Base-by-base conservation (phyloP, 148 eudicot genomes). In the Mesembryanthemum crystallinum region DNA sequence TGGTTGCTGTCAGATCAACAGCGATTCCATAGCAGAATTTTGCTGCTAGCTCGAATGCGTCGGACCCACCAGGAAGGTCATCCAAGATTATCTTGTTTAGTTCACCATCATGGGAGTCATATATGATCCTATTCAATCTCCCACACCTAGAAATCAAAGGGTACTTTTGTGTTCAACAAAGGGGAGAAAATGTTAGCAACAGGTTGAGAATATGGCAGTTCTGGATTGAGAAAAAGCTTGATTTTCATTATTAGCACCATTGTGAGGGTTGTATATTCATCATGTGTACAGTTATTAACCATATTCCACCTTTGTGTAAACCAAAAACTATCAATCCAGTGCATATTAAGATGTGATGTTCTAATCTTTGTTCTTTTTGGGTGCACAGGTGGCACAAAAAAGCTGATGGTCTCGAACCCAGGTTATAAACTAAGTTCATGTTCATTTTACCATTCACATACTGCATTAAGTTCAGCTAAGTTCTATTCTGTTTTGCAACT, bases 11-110 rank as follows among this genome's bases (percentile, higher is more conserved):
- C 21, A 96, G 89, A 84, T 96, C 97, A 37, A 96, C 92, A 1
- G 92, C 90, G 51, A 96, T 86, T 57, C 99, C 99, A 45, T 96
- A 96, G 77, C 99, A 92, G 88, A 96, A 96, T 32, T 91, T 96
- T 17, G 99, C 92, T 13, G 96, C 99, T 33, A 96, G 85, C 86
- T 92, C 99, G 42, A 96, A 96, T 8, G 94, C 83, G 45, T 91
- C 97, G 0, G 88, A 51, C 45, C 98, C 99, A n/a, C 98, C 99
- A 0, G 99, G 98, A 5, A 96, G 81, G 4, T 92, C 98, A 65
- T 91, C 87, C 42, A 92, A 55, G 52, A 28, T 51, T 47, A 91
- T 73, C 84, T 82, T 88, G 77, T 80, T 88, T 77, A 89, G 14
- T 14, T 92, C 91, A 17, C 73, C 78, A 7, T 88, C 89, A 43